Conservation (phyloP, 1,284 basidiomycete species). For the Anthracocystis setariae region DNA sequence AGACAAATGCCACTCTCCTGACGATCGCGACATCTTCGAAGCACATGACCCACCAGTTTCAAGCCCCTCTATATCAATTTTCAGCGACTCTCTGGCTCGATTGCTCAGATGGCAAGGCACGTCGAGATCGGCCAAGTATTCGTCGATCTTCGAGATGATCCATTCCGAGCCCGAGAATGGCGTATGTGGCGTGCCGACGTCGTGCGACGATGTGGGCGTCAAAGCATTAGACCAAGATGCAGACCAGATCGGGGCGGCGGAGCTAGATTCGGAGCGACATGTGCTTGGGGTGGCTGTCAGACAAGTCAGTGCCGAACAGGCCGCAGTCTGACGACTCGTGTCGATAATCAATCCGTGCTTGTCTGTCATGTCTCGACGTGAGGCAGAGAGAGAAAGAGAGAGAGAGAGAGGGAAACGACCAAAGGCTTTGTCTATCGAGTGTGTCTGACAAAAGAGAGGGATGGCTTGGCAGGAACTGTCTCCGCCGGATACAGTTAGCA, state of each 20-base stretch:
- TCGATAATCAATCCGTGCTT: slow-evolving; percentile 25
- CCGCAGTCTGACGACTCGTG: slow-evolving; percentile 25
- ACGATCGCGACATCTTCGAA: too few relatives aligned
- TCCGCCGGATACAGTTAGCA: too few relatives aligned
- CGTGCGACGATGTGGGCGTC: neutral
- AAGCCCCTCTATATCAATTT: neutral
- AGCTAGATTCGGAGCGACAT: slow-evolving; percentile 2
- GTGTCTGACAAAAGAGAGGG: too few relatives aligned
- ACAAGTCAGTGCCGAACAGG: neutral
- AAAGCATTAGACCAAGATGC: slow-evolving; percentile 2
- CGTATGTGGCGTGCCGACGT: neutral
- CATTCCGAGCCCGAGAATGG: slow-evolving; percentile 1
- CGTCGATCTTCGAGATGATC: slow-evolving; percentile 39
- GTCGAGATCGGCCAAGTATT: slow-evolving; percentile 30
- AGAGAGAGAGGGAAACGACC: too few relatives aligned
- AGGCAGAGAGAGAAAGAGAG: neutral
- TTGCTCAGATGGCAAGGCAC: neutral
- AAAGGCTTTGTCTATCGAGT: too few relatives aligned
- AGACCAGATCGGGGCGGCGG: slow-evolving; percentile 3
- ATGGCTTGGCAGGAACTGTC: too few relatives aligned
- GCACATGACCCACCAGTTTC: too few relatives aligned
- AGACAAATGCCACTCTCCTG: neutral
- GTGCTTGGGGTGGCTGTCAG: slow-evolving; percentile 5
- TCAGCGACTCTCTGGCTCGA: neutral
- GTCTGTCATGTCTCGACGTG: slow-evolving; percentile 4